Evolutionary conservation across 441 rosid species (phyloP), one percentile per base, ranked within the genome.

Genomic region (Euphorbia schlechtendalii): DNA sequence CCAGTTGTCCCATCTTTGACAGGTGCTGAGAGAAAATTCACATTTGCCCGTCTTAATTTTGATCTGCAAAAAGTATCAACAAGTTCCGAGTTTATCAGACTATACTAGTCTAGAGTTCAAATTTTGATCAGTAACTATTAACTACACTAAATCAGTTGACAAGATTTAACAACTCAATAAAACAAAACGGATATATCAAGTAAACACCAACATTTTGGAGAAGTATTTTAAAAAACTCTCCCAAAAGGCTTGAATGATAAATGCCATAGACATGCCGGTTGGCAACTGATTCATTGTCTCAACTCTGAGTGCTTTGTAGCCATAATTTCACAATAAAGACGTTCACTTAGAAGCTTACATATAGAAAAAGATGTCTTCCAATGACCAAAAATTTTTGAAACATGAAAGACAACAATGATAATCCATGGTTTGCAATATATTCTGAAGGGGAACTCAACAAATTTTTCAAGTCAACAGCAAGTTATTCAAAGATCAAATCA

Each of bases 1-100:
- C 99, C 99, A 0, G 97, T 93, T 38, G 99, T 90, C 66, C 96
- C 96, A 72, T 88, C 99, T 74, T 81, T 87, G 66, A 88, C 81
- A 38, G 95, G 88, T 38, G 79, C 83, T 60, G 99, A 93, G 51
- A 89, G 86, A 78, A 90, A 93, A 74, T 81, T 80, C 64, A 88
- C 91, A 75, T 87, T 86, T 63, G 95, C 99, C 68, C 91, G 83
- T 8, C 59, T 75, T 71, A 93, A 76, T 77, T 93, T 93, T 66
- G 89, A 71, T 83, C 97, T 88, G 72, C 0, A 32, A 63, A 48
- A 73, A 69, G 67, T 78, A 56, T 21, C 57, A 40, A 8, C 12
- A 61, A 17, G 24, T 48, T 38, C 40, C 8, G 30, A 46, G 54
- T 30, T 51, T 22, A 30, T 61, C 28, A 17, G 59, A 59, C 24